phyloP scores from a whole-genome alignment of 768 basidiomycete species.

The Mycena chlorophos region DNA sequence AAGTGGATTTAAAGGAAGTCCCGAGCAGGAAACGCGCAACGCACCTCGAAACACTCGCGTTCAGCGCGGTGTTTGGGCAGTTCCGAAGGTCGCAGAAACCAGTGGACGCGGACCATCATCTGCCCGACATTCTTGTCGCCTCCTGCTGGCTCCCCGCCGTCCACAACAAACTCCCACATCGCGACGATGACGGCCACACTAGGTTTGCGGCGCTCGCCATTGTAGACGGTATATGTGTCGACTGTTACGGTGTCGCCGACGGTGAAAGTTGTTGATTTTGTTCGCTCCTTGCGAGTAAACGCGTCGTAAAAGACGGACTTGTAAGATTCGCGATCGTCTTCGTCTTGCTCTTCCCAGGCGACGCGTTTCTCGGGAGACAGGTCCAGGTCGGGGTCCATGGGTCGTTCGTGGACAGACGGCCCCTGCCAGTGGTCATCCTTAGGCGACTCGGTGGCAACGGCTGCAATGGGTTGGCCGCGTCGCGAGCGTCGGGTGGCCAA shows the following conservation, averaged over 20 bases:
- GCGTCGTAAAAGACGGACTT: conserved; percentile 10
- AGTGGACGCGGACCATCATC: conserved; percentile 66
- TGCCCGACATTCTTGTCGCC: conserved; percentile 34
- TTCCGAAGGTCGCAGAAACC: conserved; percentile 72
- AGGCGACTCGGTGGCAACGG: not conserved
- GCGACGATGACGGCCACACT: conserved; percentile 71
- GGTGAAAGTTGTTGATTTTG: conserved; percentile 34
- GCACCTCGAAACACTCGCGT: conserved; percentile 60
- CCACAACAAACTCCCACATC: conserved; percentile 58
- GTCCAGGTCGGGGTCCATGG: conserved; percentile 13
- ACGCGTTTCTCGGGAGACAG: conserved; percentile 8
- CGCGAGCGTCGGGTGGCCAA: conserved; percentile 13
- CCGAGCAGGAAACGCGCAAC: conserved; percentile 19
- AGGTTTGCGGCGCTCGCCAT: conserved; percentile 43
- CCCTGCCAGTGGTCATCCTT: conserved; percentile 8
- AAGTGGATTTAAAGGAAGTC: conserved; percentile 1
- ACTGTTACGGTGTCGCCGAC: conserved; percentile 73
- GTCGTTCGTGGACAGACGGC: conserved; percentile 3
- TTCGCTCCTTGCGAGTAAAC: conserved; percentile 22
- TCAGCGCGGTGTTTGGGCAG: conserved; percentile 60
- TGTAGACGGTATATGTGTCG: conserved; percentile 45
- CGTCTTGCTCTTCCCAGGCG: conserved; percentile 6
- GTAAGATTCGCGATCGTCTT: conserved; percentile 7
- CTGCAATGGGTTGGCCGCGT: conserved; percentile 17
- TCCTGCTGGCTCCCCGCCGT: conserved; percentile 29